Base-by-base conservation (phyloP, 257 asterid genomes). In the Ilex asprella region DNA sequence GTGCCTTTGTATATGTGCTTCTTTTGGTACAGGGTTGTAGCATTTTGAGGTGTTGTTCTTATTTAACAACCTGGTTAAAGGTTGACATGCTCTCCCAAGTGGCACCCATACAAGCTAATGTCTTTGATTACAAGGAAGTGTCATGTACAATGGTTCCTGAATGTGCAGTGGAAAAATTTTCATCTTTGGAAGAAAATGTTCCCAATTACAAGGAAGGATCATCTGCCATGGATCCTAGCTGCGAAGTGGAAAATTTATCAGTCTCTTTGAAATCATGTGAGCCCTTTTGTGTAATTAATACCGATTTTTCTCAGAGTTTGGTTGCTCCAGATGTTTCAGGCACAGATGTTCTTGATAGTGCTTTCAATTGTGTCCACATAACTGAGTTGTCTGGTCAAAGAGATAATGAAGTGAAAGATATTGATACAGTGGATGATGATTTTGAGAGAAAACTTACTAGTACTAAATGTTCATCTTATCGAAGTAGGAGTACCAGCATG, bases 311-410 rank as follows among this genome's bases (percentile, higher is more conserved):
- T 30, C 13, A 60, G 55, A 60, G 56, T 69, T 58, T 59, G 81
- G 74, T 51, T 32, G 64, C 52, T 31, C 62, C 70, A 56, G 73
- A 75, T 59, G 73, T 46, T 65, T 76, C 79, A 52, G 80, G 67
- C 65, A 67, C 69, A 62, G 80, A 69, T 54, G 60, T 51, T 58
- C 79, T 73, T 76, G 78, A 53, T 71, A 67, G 79, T 59, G 78
- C 78, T 62, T 71, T 81, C 43, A 75, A 75, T 44, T 68, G 80
- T 55, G 61, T 81, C 62, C 69, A 67, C 60, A 58, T 62, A 65
- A 62, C 59, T 11, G 77, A 68, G 58, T 76, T 73, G 52, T 63
- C 75, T 58, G 7, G 60, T 29, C 66, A 57, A 32, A 68, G 66
- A 52, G 77, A 68, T 31, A 66, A 61, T 69, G 68, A 61, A 58